Base-by-base conservation (phyloP, 768 basidiomycete genomes). In the Leucosporidium creatinivorum region DNA sequence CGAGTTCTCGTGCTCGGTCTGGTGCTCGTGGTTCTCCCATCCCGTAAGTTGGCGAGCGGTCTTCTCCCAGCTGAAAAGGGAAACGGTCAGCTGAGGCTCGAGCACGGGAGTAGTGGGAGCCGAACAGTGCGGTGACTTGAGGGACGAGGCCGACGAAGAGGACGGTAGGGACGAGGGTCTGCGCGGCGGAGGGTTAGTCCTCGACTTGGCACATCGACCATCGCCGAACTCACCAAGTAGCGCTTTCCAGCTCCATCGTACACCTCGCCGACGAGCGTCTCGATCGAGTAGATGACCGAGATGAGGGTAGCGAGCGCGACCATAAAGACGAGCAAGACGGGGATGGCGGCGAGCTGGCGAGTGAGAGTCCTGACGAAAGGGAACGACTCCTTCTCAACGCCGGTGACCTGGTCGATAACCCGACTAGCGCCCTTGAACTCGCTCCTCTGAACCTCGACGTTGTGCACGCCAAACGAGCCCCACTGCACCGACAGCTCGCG, bases 11-110 rank as follows among this genome's bases (percentile, higher is more conserved):
- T 91, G 85, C 3, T 85, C 84, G 3, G 62, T 87, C 70, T 88
- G 84, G 72, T 89, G 89, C 1, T 84, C 82, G 76, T 97, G 93
- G 75, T 96, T 93, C 80, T 99, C 94, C 89, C 91, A 93, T 54
- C 83, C 79, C 0, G 93, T 92, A 62, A 97, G 82, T 23, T 81
- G 79, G 59, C 80, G 80, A 1, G 91, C 89, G 58, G 86, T 81
- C 7, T 79, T 72, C 72, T 58, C 47, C 72, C 75, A 73, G 33
- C 69, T 65, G 48, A 19, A n/a, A 13, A 48, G 25, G 23, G 7
- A 30, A 21, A 15, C 4, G 4, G 23, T 65, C 25, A 61, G 62
- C 48, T 4, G 26, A 25, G 13, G n/a, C 13, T 52, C 5, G 3
- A 13, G 26, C 2, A 13, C 1, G 36, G 25, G 12, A 5, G 6